Percentiles rank a stretch among this genome's conserved stretches.
Evolutionary conservation across 108 stramenopile genomes (phyloP).

Genomic region (Cyclostephanos tholiformis): DNA sequence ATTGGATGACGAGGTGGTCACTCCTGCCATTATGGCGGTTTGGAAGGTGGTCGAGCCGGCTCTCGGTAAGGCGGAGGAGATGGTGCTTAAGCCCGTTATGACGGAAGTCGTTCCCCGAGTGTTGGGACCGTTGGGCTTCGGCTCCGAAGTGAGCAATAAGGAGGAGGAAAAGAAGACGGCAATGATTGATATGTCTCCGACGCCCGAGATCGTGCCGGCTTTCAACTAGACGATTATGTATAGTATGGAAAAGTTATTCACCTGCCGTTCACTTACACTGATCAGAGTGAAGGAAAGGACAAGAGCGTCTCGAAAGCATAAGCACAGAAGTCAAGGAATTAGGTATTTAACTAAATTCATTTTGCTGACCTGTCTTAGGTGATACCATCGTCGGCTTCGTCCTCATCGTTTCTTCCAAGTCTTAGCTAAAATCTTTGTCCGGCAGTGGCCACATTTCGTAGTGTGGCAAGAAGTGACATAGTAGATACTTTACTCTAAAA

Average conservation of each 20-base stretch:
- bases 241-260: background rate
- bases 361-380: too few species aligned
- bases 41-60: constrained; percentile 53
- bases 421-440: too few species aligned
- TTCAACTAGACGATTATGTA: constrained; percentile 10
- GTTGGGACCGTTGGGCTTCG: constrained; percentile 25
- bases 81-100: constrained; percentile 47
- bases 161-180: constrained; percentile 24
- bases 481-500: too few species aligned
- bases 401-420: too few species aligned
- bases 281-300: too few species aligned
- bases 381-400: too few species aligned
- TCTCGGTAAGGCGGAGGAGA: constrained; percentile 61
- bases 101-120: constrained; percentile 33
- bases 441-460: too few species aligned
- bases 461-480: too few species aligned
- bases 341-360: too few species aligned
- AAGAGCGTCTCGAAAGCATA: too few species aligned
- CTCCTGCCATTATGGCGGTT: constrained; percentile 64
- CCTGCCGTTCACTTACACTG: background rate
- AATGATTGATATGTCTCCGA: constrained; percentile 24
- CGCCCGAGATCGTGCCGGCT: constrained; percentile 35
- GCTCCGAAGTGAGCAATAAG: constrained; percentile 1
- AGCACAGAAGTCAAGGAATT: too few species aligned
- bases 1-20: constrained; percentile 62